phyloP scores from a whole-genome alignment of 345 rosid genomes.

The Gynandropsis gynandra region DNA sequence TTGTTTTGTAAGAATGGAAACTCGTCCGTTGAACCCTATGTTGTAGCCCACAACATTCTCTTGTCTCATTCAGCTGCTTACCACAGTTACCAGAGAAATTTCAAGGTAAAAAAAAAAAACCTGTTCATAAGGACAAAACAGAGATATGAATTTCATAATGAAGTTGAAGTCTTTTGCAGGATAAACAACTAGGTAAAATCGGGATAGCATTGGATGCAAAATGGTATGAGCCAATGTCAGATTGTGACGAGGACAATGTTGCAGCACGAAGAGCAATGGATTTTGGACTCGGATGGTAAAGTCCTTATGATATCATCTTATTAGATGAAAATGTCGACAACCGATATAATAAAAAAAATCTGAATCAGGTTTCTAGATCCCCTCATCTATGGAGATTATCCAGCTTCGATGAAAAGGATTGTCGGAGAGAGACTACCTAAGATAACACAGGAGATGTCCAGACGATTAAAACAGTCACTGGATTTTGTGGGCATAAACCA shows the following conservation, averaged over 20 bases:
- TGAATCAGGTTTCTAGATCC: conserved; percentile 86
- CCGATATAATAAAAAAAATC: conserved; percentile 12
- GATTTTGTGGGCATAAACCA: conserved; percentile 86
- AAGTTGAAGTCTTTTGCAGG: conserved; percentile 30
- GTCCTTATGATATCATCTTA: neutral
- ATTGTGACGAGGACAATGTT: conserved; percentile 62
- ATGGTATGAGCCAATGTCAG: conserved; percentile 76
- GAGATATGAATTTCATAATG: conserved; percentile 6
- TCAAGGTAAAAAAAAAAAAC: conserved; percentile 43
- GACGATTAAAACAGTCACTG: conserved; percentile 37
- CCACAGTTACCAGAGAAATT: conserved; percentile 46
- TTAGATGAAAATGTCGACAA: neutral
- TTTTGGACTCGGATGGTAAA: conserved; percentile 75
- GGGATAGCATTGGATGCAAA: conserved; percentile 79
- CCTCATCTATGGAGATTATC: conserved; percentile 70
- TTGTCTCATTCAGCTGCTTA: conserved; percentile 80
- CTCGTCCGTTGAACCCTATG: conserved; percentile 68
- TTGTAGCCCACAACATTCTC: conserved; percentile 80
- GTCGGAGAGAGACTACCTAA: conserved; percentile 68
- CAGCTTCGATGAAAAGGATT: conserved; percentile 58
- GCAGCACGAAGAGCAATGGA: conserved; percentile 82
- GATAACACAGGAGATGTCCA: conserved; percentile 48
- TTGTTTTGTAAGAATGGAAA: conserved; percentile 65
- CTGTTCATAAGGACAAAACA: neutral
- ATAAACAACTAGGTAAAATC: conserved; percentile 56